These are phyloP conservation scores for Oxyria digyna DNA, from an alignment of 148 eudicot genomes.

Conservation along the genomic window DNA sequence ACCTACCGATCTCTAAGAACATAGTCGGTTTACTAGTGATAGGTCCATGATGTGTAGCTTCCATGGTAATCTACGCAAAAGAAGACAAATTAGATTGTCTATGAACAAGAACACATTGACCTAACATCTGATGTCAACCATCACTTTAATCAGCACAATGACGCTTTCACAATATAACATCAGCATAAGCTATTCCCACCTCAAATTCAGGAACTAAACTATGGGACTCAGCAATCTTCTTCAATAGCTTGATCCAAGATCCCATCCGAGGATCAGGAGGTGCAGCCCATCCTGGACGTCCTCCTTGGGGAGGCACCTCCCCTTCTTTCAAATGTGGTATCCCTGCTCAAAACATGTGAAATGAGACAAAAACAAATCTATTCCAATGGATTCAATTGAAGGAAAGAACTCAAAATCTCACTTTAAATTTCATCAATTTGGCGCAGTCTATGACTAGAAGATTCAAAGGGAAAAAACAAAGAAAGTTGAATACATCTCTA, in stretches of 20 bases:
- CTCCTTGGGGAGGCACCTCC: conserved; percentile 76
- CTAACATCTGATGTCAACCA: neutral
- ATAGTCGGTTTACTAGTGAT: conserved; percentile 67
- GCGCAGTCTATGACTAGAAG: too few relatives aligned
- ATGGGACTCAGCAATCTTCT: conserved; percentile 49
- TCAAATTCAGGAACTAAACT: conserved; percentile 78
- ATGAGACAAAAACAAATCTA: neutral
- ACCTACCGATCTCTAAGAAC: conserved; percentile 82
- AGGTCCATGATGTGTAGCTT: conserved; percentile 96
- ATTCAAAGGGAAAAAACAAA: too few relatives aligned
- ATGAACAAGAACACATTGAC: neutral
- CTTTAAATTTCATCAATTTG: neutral
- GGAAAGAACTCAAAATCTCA: neutral
- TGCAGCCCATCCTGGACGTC: conserved; percentile 88
- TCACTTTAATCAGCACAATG: too few relatives aligned
- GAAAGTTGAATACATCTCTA: too few relatives aligned
- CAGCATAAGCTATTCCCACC: conserved; percentile 37
- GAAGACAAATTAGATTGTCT: neutral
- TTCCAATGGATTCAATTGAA: neutral
- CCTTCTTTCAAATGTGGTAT: conserved; percentile 87
- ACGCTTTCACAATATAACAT: too few relatives aligned
- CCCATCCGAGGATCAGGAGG: conserved; percentile 76
- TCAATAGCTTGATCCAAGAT: conserved; percentile 61
- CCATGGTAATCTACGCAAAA: conserved; percentile 59
- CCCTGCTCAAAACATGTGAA: conserved; percentile 22